These are phyloP conservation scores for Platismatia glauca DNA, from an alignment of 495 filamentous ascomycete genomes.

Conservation along the genomic window DNA sequence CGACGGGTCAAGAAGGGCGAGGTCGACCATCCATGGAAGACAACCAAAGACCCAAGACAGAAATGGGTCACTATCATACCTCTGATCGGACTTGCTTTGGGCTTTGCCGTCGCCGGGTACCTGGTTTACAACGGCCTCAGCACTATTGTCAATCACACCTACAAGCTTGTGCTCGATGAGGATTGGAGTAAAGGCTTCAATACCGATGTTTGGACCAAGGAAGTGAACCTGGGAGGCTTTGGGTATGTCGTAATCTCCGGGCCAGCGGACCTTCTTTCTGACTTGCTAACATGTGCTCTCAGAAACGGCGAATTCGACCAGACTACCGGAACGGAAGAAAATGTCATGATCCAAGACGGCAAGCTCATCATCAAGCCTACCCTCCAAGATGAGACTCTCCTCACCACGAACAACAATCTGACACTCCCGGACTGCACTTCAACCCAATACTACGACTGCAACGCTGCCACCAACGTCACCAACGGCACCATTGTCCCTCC, in stretches of 20 bases:
- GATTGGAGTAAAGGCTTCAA: constrained; percentile 56
- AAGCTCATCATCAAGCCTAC: constrained; percentile 68
- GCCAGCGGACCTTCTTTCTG: constrained; percentile 12
- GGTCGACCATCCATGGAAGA: constrained; percentile 55
- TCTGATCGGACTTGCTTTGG: constrained; percentile 55
- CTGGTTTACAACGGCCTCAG: constrained; percentile 62
- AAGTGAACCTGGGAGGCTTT: constrained; percentile 68
- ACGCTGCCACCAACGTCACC: constrained; percentile 56
- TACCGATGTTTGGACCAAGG: constrained; percentile 59
- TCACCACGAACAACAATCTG: constrained; percentile 54
- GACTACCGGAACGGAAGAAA: constrained; percentile 61
- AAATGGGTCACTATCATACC: constrained; percentile 81
- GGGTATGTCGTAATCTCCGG: constrained; percentile 46
- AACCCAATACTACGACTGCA: constrained; percentile 62
- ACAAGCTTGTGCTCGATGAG: constrained; percentile 63
- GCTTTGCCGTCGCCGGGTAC: constrained; percentile 55
- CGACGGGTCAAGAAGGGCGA: constrained; percentile 61
- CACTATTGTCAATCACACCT: constrained; percentile 57
- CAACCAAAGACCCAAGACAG: constrained; percentile 61
- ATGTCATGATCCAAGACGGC: constrained; percentile 61
- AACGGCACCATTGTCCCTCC: constrained; percentile 70
- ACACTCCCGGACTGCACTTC: constrained; percentile 50
- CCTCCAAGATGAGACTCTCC: constrained; percentile 55
- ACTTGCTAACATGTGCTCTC: constrained; percentile 1
- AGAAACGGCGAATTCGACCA: constrained; percentile 77